Evolutionary conservation across 805 yeast species (phyloP), one percentile per base, ranked within the genome.

Genomic region (Yarrowia alimentaria): DNA sequence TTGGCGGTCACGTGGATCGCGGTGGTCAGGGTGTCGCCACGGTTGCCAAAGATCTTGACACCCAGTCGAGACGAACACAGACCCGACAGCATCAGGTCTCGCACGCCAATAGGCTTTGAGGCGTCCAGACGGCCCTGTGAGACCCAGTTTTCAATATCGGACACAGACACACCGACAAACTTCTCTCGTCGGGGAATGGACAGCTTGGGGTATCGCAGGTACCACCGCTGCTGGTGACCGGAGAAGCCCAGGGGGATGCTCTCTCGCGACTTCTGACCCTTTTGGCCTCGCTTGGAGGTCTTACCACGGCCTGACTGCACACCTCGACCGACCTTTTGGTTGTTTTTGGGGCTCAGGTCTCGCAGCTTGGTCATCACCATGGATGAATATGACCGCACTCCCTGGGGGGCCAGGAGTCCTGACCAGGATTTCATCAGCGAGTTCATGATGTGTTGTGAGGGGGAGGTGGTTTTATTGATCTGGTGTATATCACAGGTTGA

Each of bases 221-320:
- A 80, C 63, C 83, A 80, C 19, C 97, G 98, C 1, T 98, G 93
- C 66, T 93, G 99, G 65, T 99, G 98, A 79, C 99, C 99, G 73
- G 93, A 99, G 65, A 91, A 88, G 91, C 95, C 87, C 54, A 84
- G 79, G 52, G 89, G 91, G 22, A 91, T 91, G 32, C 82, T 78
- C 29, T 91, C 85, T 69, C 98, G 80, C 9, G 98, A 96, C 71
- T 91, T 91, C 67, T 91, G 98, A 79, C 99, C 99, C 71, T 93
- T 93, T 63, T 87, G 95, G 74, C 99, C 99, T 67, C 98, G 78
- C 42, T 96, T 95, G 6, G 97, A 80, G 3, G 98, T 93, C 68
- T 91, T 90, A 72, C 99, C 99, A 58, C 78, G 74, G 18, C 68
- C 70, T 28, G 94, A 83, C 32, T 94, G 89, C 18, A 96, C 95